Conservation (phyloP, 164 flowering plant genomes). For the Malania oleifera region DNA sequence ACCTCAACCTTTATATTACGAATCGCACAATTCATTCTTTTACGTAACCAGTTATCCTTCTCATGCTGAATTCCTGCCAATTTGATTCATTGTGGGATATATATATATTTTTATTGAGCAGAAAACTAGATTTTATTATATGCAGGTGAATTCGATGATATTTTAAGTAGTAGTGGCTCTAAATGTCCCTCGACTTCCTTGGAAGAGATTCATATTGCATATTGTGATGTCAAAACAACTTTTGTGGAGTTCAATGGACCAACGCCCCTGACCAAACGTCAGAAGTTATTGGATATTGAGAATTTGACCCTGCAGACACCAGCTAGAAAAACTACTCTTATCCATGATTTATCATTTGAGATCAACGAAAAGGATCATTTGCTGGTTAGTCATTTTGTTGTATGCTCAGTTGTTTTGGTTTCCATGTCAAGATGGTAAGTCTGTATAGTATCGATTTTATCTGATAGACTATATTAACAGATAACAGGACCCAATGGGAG, state of each 20-base stretch:
- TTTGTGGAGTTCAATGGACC: constrained; percentile 51
- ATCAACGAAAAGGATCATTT: constrained; percentile 59
- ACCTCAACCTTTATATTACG: too few relatives aligned
- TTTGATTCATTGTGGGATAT: neutral
- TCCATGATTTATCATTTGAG: constrained; percentile 60
- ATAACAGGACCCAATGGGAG: constrained; percentile 93
- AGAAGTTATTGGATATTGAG: constrained; percentile 54
- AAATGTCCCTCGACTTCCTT: constrained; percentile 22
- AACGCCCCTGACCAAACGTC: constrained; percentile 16
- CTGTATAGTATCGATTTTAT: neutral
- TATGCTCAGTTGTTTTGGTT: neutral
- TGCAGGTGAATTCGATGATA: constrained; percentile 97
- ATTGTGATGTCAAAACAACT: constrained; percentile 19
- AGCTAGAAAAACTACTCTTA: constrained; percentile 46
- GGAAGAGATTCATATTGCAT: constrained; percentile 50
- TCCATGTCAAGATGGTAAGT: neutral
- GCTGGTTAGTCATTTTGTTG: constrained; percentile 48
- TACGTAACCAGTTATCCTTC: too few relatives aligned
- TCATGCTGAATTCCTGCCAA: too few relatives aligned
- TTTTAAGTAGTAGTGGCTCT: constrained; percentile 44
- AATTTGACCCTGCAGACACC: constrained; percentile 81
- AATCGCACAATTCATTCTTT: too few relatives aligned
- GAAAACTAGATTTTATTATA: neutral
- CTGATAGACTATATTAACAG: constrained; percentile 27
- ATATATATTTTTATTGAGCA: neutral